These are phyloP conservation scores for Sporothrix dimorphospora DNA, from an alignment of 2,329 filamentous ascomycete genomes.

Conservation along the genomic window DNA sequence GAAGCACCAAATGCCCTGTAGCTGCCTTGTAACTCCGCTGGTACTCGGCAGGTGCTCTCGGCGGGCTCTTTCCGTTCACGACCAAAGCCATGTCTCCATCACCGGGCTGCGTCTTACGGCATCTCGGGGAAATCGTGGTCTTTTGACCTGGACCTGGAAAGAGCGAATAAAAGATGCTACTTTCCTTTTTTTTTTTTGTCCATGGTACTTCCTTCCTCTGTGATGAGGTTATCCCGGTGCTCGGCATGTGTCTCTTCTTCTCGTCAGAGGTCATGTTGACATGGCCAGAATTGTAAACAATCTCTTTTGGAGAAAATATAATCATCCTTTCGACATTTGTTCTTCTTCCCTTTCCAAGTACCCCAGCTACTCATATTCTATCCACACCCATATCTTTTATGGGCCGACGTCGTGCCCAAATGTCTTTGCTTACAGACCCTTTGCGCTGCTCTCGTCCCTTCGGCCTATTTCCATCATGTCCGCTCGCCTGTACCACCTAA, in stretches of 20 bases:
- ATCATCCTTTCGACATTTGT: background rate
- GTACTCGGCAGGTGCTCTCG: background rate
- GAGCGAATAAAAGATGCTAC: background rate
- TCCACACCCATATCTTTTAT: background rate
- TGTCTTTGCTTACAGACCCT: too few species aligned
- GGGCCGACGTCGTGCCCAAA: too few species aligned
- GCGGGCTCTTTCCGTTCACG: background rate
- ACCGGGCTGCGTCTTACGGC: background rate
- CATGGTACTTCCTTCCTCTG: too few species aligned
- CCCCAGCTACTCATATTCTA: background rate
- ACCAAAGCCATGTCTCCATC: background rate
- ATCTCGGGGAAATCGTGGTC: background rate
- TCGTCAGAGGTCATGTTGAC: background rate
- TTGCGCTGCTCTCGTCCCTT: too few species aligned
- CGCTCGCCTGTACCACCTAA: too few species aligned
- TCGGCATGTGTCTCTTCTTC: background rate
- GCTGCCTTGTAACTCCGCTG: too few species aligned
- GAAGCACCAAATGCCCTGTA: too few species aligned
- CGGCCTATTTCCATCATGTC: too few species aligned
- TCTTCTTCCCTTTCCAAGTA: background rate
- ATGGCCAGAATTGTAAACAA: background rate
- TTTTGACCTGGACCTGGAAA: background rate
- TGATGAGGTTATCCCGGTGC: background rate
- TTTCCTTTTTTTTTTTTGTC: too few species aligned
- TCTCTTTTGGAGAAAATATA: background rate